Percentiles rank a stretch among this genome's conserved stretches.
These are phyloP conservation scores for Backusella luteola DNA, from an alignment of 192 early-diverging fungal species.

Conservation along the genomic window DNA sequence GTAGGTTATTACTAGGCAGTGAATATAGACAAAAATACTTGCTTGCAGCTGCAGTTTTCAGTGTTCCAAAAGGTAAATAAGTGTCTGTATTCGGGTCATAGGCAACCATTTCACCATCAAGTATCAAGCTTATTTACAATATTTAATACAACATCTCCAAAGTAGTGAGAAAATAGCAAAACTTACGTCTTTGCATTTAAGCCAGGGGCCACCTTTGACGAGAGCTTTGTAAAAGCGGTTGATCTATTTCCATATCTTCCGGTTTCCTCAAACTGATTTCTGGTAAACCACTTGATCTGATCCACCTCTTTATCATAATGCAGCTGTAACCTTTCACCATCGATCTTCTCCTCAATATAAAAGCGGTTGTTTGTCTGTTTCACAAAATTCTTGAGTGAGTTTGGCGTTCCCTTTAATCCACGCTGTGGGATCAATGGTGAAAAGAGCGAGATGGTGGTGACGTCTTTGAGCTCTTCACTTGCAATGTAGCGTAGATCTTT, in stretches of 20 bases:
- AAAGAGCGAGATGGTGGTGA: conserved; percentile 51
- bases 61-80: conserved; percentile 67
- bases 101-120: conserved; percentile 83
- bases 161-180: neutral
- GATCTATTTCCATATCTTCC: conserved; percentile 59
- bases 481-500: conserved; percentile 24
- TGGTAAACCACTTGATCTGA: conserved; percentile 55
- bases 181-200: conserved; percentile 13
- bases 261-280: conserved; percentile 73
- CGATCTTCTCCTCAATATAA: conserved; percentile 82
- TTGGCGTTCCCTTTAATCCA: conserved; percentile 47
- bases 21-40: neutral
- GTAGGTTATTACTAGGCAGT: no score
- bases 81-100: conserved; percentile 61
- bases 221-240: conserved; percentile 17
- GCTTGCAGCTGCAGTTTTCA: conserved; percentile 67
- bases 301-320: conserved; percentile 39
- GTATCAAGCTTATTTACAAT: conserved; percentile 49
- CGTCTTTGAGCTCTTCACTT: conserved; percentile 44
- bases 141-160: no score
- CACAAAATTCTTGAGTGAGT: conserved; percentile 41
- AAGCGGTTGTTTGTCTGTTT: conserved; percentile 35
- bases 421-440: conserved; percentile 73
- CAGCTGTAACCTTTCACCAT: conserved; percentile 76
- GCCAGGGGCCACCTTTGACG: neutral